Evolutionary conservation across 352 stramenopile species (phyloP), one percentile per base, ranked within the genome.

Genomic region (Phytophthora citrophthora): DNA sequence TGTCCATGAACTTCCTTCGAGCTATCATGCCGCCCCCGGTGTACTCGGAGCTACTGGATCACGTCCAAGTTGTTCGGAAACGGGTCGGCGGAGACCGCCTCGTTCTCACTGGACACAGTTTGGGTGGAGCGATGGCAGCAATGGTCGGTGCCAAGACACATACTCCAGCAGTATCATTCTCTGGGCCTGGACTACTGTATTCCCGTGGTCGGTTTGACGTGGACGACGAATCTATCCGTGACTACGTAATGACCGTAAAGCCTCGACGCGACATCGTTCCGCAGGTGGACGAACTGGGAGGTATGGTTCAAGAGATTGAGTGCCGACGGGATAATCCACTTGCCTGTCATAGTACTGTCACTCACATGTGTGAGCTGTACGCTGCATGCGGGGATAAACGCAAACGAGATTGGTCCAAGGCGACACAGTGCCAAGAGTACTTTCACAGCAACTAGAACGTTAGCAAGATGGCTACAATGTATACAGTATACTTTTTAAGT

Each of bases 241-340:
- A 95, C 72, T 93, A 94, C 60, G 88, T 96, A 57, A 47, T 95
- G 50, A 96, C 86, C 1, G 87, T 96, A 64, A 96, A 96, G 64
- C 86, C 86, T 26, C 72, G 72, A 36, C 74, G 73, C 20, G 86
- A 96, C 61, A 77, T 96, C 48, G 86, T 96, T 38, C 88, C 88
- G 15, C 76, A 89, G 58, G 86, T 94, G 23, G 86, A 96, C 62
- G 78, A 88, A 55, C 72, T 96, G 6, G 86, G 74, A 29, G 88
- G 88, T 4, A 89, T 96, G 80, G 82, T 96, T n/a, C 88, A 96
- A 61, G 86, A 96, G 66, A 94, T 95, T 45, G 81, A 94, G 60
- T 96, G 88, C 55, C 87, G 85, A 20, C 71, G 81, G 44, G 74
- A 75, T 27, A 94, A 93, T 61, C 84, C 84, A 11, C 75, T 96